phyloP scores from a whole-genome alignment of 2,329 filamentous ascomycete species.

The Colletotrichum echinochloae region DNA sequence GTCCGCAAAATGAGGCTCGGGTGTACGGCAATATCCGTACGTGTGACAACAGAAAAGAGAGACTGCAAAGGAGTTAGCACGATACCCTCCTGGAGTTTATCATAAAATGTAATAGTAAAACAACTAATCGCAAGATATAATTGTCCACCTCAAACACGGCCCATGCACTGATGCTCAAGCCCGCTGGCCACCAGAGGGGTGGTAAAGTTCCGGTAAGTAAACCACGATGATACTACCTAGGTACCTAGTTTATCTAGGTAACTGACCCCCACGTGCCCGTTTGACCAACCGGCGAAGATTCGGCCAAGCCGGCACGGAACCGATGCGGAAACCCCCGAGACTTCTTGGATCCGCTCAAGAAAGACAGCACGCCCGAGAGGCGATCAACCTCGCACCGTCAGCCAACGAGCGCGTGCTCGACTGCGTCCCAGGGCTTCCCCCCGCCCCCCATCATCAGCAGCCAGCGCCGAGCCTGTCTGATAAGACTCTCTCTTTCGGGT shows the following conservation, averaged over 20 bases:
- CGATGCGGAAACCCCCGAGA: slow-evolving; percentile 7
- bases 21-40: slow-evolving; percentile 8
- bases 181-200: background rate
- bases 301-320: slow-evolving; percentile 32
- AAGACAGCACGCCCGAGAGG: background rate
- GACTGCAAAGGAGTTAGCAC: background rate
- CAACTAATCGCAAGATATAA: background rate
- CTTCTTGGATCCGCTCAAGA: background rate
- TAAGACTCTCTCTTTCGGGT: background rate
- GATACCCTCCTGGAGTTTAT: slow-evolving; percentile 2
- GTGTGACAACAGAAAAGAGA: background rate
- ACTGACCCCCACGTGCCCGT: background rate
- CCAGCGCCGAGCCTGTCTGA: background rate
- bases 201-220: background rate
- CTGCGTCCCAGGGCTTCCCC: background rate
- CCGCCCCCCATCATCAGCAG: background rate
- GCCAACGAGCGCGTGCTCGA: background rate
- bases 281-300: background rate
- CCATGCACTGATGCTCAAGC: background rate
- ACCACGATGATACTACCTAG: no score
- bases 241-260: background rate
- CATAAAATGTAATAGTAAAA: slow-evolving; percentile 30
- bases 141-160: background rate
- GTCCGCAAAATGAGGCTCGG: background rate
- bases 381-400: background rate